Percentiles rank a stretch among this genome's conserved stretches.
These are phyloP conservation scores for Alternaria triticina DNA, from an alignment of 2,329 filamentous ascomycete species.

Conservation along the genomic window DNA sequence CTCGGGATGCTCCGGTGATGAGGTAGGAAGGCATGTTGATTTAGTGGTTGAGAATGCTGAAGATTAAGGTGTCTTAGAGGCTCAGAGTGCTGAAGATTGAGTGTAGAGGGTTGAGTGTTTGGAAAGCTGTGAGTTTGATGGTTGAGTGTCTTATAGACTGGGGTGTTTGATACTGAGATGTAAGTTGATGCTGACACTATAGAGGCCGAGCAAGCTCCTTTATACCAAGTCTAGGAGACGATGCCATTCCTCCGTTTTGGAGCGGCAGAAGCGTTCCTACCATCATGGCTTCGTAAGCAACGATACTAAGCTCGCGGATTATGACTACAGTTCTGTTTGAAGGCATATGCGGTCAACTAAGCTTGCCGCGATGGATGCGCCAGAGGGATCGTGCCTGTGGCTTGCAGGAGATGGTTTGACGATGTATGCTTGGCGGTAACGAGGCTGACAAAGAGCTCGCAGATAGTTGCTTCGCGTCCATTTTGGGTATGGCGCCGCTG, in stretches of 20 bases:
- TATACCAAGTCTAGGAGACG: background rate
- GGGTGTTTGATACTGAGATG: background rate
- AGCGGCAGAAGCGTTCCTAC: background rate
- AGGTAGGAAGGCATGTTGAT: slow-evolving; percentile 40
- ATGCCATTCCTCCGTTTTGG: background rate
- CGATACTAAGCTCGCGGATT: background rate
- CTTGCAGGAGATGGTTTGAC: background rate
- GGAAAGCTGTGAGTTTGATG: background rate
- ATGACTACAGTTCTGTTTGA: background rate
- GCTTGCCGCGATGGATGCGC: background rate
- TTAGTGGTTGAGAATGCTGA: background rate
- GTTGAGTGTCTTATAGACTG: background rate
- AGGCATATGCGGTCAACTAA: background rate
- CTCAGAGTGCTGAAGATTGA: no score
- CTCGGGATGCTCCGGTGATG: slow-evolving; percentile 43
- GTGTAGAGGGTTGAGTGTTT: background rate
- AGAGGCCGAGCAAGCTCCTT: background rate
- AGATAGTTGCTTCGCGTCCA: slow-evolving; percentile 8
- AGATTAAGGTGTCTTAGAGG: background rate
- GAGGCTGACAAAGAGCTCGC: slow-evolving; percentile 1
- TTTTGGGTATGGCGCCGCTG: background rate
- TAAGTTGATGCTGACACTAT: background rate
- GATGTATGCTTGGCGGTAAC: background rate
- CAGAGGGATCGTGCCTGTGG: background rate
- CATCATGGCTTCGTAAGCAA: background rate